phyloP scores from a whole-genome alignment of 164 flowering plant genomes.

The Vitis riparia region DNA sequence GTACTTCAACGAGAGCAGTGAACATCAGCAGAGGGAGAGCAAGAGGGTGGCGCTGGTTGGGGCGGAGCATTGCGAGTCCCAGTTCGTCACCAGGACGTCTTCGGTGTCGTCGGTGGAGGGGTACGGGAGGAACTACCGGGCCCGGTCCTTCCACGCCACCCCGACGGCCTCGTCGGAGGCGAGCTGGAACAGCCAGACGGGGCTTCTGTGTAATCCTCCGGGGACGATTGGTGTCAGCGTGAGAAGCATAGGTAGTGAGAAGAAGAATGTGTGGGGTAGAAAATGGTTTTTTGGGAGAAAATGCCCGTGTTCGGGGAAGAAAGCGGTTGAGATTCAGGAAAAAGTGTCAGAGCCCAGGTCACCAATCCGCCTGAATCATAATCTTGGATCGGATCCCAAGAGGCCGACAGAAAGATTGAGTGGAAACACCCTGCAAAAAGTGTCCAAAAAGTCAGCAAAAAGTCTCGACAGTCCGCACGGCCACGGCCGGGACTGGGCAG shows the following conservation, averaged over 20 bases:
- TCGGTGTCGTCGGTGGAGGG: constrained; percentile 59
- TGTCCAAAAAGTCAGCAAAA: constrained; percentile 4
- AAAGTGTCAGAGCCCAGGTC: constrained; percentile 24
- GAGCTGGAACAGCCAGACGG: constrained; percentile 93
- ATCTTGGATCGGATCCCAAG: constrained; percentile 2
- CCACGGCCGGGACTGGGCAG: constrained; percentile 4
- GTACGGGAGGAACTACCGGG: constrained; percentile 39
- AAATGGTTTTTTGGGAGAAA: constrained; percentile 58
- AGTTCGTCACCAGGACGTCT: constrained; percentile 34
- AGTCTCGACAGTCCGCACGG: background rate
- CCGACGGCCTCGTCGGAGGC: constrained; percentile 94
- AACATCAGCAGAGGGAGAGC: constrained; percentile 6
- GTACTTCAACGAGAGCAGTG: constrained; percentile 59
- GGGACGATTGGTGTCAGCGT: constrained; percentile 46
- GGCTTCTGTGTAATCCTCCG: constrained; percentile 65
- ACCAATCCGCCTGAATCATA: constrained; percentile 8
- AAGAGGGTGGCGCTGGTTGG: constrained; percentile 12
- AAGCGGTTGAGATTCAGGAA: constrained; percentile 63
- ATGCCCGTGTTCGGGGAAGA: constrained; percentile 75
- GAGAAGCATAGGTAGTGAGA: constrained; percentile 17
- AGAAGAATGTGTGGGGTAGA: constrained; percentile 6
- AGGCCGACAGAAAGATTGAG: constrained; percentile 6
- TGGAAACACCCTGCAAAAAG: constrained; percentile 3
- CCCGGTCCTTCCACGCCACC: constrained; percentile 66
- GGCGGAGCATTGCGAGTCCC: constrained; percentile 8